Evolutionary conservation across 2,329 filamentous ascomycete genomes (phyloP), one percentile per base, ranked within the genome.

Genomic region (Emmonsiellopsis sp.): DNA sequence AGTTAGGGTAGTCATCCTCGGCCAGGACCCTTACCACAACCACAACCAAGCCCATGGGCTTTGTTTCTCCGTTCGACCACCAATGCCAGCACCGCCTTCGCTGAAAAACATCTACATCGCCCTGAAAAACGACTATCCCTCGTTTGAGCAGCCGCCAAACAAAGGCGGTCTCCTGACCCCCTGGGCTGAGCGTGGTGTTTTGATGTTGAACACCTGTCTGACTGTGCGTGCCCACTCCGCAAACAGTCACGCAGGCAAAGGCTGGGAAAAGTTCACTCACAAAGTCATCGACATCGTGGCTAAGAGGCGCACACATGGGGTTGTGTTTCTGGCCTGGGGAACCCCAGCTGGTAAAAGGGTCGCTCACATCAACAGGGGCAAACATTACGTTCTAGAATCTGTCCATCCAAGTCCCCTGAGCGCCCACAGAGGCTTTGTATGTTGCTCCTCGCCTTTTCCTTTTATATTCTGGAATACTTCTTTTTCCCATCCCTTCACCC

Each of bases 11-110:
- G 91, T 98, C 56, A 90, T 98, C 65, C 72, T 97, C 52, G 93
- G 93, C 59, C 93, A 98, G 74, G 93, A 98, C 68, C 93, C 93
- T 2, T 98, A 98, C 71, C 93, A 98, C 75, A 95, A 95, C 68
- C 70, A 83, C 68, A 94, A 94, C 70, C 93, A 98, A 77, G 93
- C 93, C 49, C 93, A 97, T 70, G 93, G 93, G 43, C 84, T 98
- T 55, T 92, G 88, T 67, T 98, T 98, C 78, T 95, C 89, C 47
- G 91, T 97, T 53, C 87, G 88, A 8, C 85, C 92, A 2, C 93
- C 93, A 0, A 95, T 89, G 0, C 82, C 82, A 3, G 89, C 92
- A 1, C 93, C 93, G 0, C 91, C 92, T 0, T 95, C 89, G 1
- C 83, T 98, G 13, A 82, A 83, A 62, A 98, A 98, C 73, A 96